These are phyloP conservation scores for Eustoma russellianum DNA, from an alignment of 257 asterid species.

Conservation along the genomic window DNA sequence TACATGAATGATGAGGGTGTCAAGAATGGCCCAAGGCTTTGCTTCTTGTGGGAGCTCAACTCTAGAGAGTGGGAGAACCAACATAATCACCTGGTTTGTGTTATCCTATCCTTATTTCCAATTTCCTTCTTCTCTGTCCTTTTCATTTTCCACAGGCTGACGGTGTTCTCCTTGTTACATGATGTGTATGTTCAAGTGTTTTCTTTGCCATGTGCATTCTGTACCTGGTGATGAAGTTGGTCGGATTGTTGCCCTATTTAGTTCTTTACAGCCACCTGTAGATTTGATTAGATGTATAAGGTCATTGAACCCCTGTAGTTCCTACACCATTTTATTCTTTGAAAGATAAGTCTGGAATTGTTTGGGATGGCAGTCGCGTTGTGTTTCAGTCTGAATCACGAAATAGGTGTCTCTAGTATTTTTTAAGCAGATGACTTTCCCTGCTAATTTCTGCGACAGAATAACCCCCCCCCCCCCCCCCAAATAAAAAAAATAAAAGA, in stretches of 20 bases:
- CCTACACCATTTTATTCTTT: neutral
- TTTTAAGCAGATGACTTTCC: neutral
- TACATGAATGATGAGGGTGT: conserved; percentile 68
- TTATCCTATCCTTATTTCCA: conserved; percentile 9
- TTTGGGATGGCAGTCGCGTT: neutral
- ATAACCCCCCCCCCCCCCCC: too few relatives aligned
- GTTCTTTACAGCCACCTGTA: neutral
- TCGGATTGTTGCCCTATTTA: neutral
- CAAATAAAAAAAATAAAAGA: too few relatives aligned
- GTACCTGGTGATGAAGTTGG: neutral
- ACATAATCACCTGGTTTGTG: conserved; percentile 47
- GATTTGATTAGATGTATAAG: neutral
- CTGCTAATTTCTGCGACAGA: neutral
- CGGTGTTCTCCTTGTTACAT: too few relatives aligned
- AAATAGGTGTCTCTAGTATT: neutral
- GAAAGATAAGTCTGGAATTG: neutral
- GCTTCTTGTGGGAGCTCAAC: conserved; percentile 29
- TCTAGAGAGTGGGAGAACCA: conserved; percentile 40
- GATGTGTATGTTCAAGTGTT: too few relatives aligned
- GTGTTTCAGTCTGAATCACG: neutral
- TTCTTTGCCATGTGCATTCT: neutral
- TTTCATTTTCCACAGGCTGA: too few relatives aligned
- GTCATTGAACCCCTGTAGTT: neutral
- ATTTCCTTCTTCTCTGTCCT: too few relatives aligned
- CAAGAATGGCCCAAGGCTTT: conserved; percentile 40